These are phyloP conservation scores for Pulveroboletus sp. DNA, from an alignment of 768 basidiomycete genomes.

Conservation along the genomic window DNA sequence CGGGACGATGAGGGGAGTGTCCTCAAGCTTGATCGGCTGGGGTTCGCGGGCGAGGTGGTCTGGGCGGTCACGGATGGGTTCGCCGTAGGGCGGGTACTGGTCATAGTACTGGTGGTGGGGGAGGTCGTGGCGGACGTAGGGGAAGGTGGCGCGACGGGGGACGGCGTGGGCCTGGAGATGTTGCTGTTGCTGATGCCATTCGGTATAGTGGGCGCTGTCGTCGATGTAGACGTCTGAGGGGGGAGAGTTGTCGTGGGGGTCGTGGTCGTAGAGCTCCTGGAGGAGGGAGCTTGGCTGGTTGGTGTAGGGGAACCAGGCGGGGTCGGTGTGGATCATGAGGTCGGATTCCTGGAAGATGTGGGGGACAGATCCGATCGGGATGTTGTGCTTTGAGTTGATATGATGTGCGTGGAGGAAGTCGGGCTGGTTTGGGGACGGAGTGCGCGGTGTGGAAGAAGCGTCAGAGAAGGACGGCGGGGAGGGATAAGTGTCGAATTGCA, in stretches of 20 bases:
- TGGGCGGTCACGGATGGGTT: conserved; percentile 31
- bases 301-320: conserved; percentile 33
- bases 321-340: conserved; percentile 36
- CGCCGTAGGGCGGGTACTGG: conserved; percentile 35
- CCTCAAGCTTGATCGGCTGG: conserved; percentile 61
- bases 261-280: conserved; percentile 66
- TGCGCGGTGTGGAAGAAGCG: conserved; percentile 63
- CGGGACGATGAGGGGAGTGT: conserved; percentile 54
- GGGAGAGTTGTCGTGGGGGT: conserved; percentile 35
- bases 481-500: conserved; percentile 61
- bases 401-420: conserved; percentile 27
- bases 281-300: conserved; percentile 49
- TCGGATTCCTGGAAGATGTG: conserved; percentile 47
- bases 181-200: conserved; percentile 36
- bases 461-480: conserved; percentile 52
- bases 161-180: conserved; percentile 30
- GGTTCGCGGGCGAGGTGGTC: conserved; percentile 4
- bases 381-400: conserved; percentile 35
- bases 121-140: conserved; percentile 70
- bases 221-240: conserved; percentile 31
- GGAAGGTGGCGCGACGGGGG: conserved; percentile 66
- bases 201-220: conserved; percentile 31
- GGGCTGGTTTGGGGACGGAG: conserved; percentile 57
- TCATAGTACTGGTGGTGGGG: conserved; percentile 37
- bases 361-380: conserved; percentile 41